Conservation (phyloP, 345 rosid species). For the Trapa incisa region DNA sequence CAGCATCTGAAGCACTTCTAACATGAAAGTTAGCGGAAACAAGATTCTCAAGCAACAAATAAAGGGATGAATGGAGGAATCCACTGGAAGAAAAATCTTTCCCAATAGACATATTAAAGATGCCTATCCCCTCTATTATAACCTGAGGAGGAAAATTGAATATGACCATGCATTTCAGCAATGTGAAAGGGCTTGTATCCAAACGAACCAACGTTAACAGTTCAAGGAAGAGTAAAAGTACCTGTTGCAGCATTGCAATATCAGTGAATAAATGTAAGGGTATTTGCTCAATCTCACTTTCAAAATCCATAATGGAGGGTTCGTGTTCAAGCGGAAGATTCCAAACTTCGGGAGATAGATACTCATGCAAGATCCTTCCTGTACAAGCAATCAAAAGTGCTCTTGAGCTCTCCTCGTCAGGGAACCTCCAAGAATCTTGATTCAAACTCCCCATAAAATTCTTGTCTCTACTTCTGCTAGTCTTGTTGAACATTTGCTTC, state of each 20-base stretch:
- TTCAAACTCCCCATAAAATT: constrained; percentile 9
- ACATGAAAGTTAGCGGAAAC: constrained; percentile 57
- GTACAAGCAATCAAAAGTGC: constrained; percentile 51
- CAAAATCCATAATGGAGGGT: constrained; percentile 20
- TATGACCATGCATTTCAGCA: constrained; percentile 5
- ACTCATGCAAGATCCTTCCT: constrained; percentile 83
- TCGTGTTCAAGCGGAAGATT: constrained; percentile 56
- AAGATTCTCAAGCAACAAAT: constrained; percentile 77
- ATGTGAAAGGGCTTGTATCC: not conserved
- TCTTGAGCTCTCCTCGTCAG: constrained; percentile 27
- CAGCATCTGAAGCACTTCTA: constrained; percentile 66
- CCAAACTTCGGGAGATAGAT: constrained; percentile 77
- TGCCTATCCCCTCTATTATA: constrained; percentile 72
- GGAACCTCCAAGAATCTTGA: constrained; percentile 41
- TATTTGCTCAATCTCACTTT: constrained; percentile 34
- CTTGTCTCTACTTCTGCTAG: constrained; percentile 20
- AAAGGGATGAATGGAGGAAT: constrained; percentile 80
- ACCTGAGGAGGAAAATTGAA: constrained; percentile 34
- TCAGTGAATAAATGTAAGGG: constrained; percentile 50
- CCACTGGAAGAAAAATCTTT: constrained; percentile 64
- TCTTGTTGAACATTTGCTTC: constrained; percentile 41
- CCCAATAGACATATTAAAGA: constrained; percentile 64
- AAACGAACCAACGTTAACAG: not conserved
- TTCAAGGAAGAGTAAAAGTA: constrained; percentile 8
- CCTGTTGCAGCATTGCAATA: constrained; percentile 77